These are phyloP conservation scores for Penicillium cataractarum DNA, from an alignment of 495 filamentous ascomycete species.

Conservation along the genomic window DNA sequence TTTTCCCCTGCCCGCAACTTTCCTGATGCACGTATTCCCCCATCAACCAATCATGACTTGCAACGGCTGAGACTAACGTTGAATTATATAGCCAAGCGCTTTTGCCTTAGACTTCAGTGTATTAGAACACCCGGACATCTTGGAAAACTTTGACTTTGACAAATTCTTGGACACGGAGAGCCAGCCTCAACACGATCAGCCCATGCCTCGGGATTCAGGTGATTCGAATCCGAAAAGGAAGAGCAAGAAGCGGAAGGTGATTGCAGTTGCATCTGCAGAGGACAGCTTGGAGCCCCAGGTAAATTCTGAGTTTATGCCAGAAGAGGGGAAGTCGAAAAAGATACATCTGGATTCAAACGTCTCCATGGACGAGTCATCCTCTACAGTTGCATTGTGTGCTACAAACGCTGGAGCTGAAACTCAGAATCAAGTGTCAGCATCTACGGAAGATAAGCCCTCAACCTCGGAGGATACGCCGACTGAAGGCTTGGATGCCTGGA, in stretches of 20 bases:
- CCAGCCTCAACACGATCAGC: neutral
- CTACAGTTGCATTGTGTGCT: neutral
- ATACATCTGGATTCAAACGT: neutral
- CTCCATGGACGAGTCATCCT: neutral
- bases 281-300: neutral
- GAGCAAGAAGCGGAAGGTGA: neutral
- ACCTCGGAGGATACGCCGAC: neutral
- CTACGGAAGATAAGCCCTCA: neutral
- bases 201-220: neutral
- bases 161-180: neutral
- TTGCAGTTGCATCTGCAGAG: neutral
- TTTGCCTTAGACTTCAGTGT: neutral
- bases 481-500: neutral
- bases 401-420: neutral
- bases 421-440: neutral
- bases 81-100: neutral
- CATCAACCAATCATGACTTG: neutral
- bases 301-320: neutral
- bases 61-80: neutral
- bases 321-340: neutral
- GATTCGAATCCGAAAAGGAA: neutral
- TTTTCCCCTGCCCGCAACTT: neutral
- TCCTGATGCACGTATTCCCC: neutral
- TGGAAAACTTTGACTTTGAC: neutral
- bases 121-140: neutral